Conservation (phyloP, 2,329 filamentous ascomycete genomes). For the Fusarium sulawesiense region DNA sequence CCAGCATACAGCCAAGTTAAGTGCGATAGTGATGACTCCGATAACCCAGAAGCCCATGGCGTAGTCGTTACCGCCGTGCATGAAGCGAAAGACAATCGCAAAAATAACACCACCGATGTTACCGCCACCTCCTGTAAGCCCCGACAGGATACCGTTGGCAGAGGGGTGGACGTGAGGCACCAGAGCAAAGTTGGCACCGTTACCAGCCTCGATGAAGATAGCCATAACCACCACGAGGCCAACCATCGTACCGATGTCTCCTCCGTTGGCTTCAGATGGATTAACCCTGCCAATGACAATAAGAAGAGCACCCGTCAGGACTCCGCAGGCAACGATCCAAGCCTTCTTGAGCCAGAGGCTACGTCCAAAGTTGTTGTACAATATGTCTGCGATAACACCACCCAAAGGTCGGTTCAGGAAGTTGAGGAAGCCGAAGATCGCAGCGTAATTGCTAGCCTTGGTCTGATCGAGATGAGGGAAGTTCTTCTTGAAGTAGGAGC, state of each 20-base stretch:
- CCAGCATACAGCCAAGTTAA: slow-evolving; percentile 73
- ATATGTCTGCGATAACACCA: slow-evolving; percentile 65
- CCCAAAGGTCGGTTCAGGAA: slow-evolving; percentile 74
- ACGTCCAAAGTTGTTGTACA: slow-evolving; percentile 57
- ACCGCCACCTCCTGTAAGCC: slow-evolving; percentile 80
- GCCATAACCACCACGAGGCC: slow-evolving; percentile 81
- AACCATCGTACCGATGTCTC: slow-evolving; percentile 69
- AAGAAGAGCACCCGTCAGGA: slow-evolving; percentile 68
- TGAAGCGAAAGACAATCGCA: slow-evolving; percentile 83
- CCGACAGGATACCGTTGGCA: slow-evolving; percentile 83
- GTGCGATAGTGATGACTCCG: slow-evolving; percentile 76
- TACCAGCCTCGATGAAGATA: slow-evolving; percentile 85
- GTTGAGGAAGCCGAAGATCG: slow-evolving; percentile 82
- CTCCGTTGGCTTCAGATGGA: slow-evolving; percentile 62
- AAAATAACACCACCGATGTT: slow-evolving; percentile 90
- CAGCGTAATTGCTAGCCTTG: slow-evolving; percentile 68
- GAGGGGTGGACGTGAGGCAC: slow-evolving; percentile 87
- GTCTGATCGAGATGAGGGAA: slow-evolving; percentile 69
- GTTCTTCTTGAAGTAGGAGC: slow-evolving; percentile 69
- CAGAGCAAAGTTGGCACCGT: slow-evolving; percentile 87
- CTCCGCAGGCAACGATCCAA: slow-evolving; percentile 67
- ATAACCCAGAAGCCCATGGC: slow-evolving; percentile 82
- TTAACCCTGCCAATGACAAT: slow-evolving; percentile 74
- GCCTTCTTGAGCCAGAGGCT: slow-evolving; percentile 52
- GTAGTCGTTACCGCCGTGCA: slow-evolving; percentile 71